Evolutionary conservation across 2,329 filamentous ascomycete species (phyloP).

Genomic region (Xylaria sp.): DNA sequence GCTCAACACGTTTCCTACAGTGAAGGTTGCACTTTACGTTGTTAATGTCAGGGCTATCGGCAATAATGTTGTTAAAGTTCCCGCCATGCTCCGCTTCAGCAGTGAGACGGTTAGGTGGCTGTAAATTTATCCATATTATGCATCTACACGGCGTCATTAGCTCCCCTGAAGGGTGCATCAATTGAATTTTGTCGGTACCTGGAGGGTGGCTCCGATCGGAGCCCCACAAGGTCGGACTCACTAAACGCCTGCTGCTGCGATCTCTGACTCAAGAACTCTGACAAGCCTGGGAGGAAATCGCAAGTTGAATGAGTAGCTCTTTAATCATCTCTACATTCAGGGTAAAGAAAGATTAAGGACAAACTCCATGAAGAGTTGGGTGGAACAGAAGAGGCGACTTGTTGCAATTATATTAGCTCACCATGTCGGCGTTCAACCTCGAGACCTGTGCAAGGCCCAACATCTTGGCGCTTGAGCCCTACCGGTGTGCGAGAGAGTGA

Average conservation of each 20-base stretch:
- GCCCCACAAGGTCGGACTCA: constrained; percentile 13
- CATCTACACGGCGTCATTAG: constrained; percentile 10
- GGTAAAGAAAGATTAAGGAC: not conserved
- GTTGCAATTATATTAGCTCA: constrained; percentile 9
- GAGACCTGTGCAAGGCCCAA: constrained; percentile 77
- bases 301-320: not conserved
- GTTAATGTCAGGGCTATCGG: not conserved
- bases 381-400: not conserved
- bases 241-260: not conserved
- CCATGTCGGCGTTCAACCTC: constrained; percentile 72
- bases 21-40: no score
- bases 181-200: constrained; percentile 33
- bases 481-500: constrained; percentile 82
- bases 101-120: constrained; percentile 1
- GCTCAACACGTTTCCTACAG: no score
- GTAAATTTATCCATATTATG: constrained; percentile 20
- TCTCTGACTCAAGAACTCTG: constrained; percentile 18
- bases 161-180: no score
- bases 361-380: not conserved
- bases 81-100: not conserved
- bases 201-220: constrained; percentile 37
- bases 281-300: not conserved
- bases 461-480: constrained; percentile 77
- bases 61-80: no score
- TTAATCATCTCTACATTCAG: not conserved